Evolutionary conservation across 331 rosid genomes (phyloP), one percentile per base, ranked within the genome.

Genomic region (Cydonia oblonga): DNA sequence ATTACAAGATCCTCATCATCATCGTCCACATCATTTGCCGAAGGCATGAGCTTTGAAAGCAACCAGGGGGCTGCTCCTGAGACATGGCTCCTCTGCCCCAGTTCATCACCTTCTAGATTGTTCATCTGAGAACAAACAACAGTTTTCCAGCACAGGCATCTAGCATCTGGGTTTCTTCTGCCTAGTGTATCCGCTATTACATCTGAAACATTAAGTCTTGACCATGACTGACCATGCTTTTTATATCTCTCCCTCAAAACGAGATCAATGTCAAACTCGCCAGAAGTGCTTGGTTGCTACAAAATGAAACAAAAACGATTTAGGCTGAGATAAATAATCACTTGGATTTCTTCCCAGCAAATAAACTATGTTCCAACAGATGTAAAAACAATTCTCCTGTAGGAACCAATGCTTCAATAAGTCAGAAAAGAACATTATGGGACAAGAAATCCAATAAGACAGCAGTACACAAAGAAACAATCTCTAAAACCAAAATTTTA

Each of bases 81-180:
- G 49, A 70, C 32, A 63, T 35, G 79, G 68, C 66, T 64, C 54
- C 69, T 53, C 76, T 76, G 83, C 49, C 61, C 84, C 74, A 74
- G 66, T 66, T 69, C 78, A 77, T 75, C 79, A 53, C 46, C 82
- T 65, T 64, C 81, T 44, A 26, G 58, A 32, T 71, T 49, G 69
- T 81, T 82, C 72, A 65, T 80, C 78, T 75, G 95, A 71, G 92
- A 78, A 78, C 88, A 87, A 38, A 95, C 40, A 77, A 88, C 54
- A 63, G 88, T 68, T 84, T 95, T 95, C 99, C 99, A 95, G 81
- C 93, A 88, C 64, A 95, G 72, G 79, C 96, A 89, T 79, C 83
- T 81, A 61, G 80, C 84, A 29, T 82, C 84, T 20, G 86, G 81
- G 59, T 91, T 88, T 87, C 84, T 88, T 76, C 82, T 59, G 82